phyloP scores from a whole-genome alignment of 2,329 filamentous ascomycete genomes.

The Periconia sp. region DNA sequence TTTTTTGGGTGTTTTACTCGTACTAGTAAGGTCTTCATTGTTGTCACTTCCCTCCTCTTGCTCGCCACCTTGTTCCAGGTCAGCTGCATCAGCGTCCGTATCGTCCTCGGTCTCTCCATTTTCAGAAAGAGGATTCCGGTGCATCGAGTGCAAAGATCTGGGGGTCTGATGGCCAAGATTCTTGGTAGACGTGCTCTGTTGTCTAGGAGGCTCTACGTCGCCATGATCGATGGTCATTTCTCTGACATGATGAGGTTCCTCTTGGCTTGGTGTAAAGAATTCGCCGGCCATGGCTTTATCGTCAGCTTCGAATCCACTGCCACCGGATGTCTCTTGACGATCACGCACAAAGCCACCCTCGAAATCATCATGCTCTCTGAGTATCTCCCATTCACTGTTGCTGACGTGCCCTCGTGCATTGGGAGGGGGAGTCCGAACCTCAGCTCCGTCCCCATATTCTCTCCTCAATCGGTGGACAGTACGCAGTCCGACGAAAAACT shows the following conservation, averaged over 20 bases:
- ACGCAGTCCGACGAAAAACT: constrained; percentile 80
- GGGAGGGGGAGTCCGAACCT: constrained; percentile 61
- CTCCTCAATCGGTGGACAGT: constrained; percentile 58
- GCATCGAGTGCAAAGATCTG: constrained; percentile 38
- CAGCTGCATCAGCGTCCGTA: not conserved
- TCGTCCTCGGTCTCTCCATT: not conserved
- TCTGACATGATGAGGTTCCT: constrained; percentile 22
- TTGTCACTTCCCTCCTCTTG: constrained; percentile 42
- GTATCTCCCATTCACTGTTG: constrained; percentile 44
- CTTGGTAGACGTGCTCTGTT: constrained; percentile 3
- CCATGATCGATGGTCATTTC: constrained; percentile 37
- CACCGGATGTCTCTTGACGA: constrained; percentile 15
- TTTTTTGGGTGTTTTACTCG: not conserved
- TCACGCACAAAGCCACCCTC: constrained; percentile 48
- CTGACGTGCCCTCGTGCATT: constrained; percentile 47
- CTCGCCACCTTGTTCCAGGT: constrained; percentile 27
- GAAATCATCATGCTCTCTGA: constrained; percentile 33
- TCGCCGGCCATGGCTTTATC: constrained; percentile 36
- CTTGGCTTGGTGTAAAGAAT: constrained; percentile 43
- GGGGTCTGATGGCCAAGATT: constrained; percentile 29
- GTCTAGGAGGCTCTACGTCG: constrained; percentile 15
- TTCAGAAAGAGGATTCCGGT: constrained; percentile 18
- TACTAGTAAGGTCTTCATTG: not conserved
- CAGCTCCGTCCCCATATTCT: constrained; percentile 35
- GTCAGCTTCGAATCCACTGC: constrained; percentile 21